phyloP scores from a whole-genome alignment of 371 early-diverging fungal genomes.

The Rhizopus stolonifer region DNA sequence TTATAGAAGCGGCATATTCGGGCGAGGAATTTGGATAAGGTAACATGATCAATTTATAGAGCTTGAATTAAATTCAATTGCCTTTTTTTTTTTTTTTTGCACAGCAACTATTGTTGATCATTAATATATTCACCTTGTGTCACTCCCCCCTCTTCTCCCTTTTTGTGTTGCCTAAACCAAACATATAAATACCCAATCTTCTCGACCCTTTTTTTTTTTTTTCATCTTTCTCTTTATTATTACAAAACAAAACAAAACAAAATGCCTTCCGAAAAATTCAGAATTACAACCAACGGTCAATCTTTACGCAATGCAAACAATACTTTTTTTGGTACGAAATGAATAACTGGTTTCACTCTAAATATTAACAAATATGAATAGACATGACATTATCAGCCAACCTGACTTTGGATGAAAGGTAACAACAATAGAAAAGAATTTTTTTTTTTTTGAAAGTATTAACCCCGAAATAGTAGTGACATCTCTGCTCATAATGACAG shows the following conservation, averaged over 20 bases:
- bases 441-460: not conserved
- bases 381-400: slow-evolving; percentile 30
- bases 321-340: slow-evolving; percentile 21
- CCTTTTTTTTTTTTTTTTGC: not conserved
- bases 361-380: too few relatives aligned
- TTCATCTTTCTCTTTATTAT: slow-evolving; percentile 1
- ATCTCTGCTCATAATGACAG: slow-evolving; percentile 42
- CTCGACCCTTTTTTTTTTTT: too few relatives aligned
- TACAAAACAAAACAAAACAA: not conserved
- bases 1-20: not conserved
- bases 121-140: slow-evolving; percentile 7
- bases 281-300: slow-evolving; percentile 32
- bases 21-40: not conserved
- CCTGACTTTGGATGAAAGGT: slow-evolving; percentile 34
- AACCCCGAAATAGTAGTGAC: slow-evolving; percentile 18
- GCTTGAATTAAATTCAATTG: too few relatives aligned
- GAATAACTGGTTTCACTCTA: too few relatives aligned
- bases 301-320: slow-evolving; percentile 33
- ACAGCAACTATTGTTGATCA: slow-evolving; percentile 9
- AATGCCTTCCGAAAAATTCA: slow-evolving; percentile 41
- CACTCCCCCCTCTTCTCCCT: not conserved
- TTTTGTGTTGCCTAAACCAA: not conserved
- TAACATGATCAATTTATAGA: too few relatives aligned
- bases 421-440: not conserved
- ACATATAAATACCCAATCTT: too few relatives aligned